phyloP scores from a whole-genome alignment of 768 basidiomycete species.

The Nidularia pulvinata region DNA sequence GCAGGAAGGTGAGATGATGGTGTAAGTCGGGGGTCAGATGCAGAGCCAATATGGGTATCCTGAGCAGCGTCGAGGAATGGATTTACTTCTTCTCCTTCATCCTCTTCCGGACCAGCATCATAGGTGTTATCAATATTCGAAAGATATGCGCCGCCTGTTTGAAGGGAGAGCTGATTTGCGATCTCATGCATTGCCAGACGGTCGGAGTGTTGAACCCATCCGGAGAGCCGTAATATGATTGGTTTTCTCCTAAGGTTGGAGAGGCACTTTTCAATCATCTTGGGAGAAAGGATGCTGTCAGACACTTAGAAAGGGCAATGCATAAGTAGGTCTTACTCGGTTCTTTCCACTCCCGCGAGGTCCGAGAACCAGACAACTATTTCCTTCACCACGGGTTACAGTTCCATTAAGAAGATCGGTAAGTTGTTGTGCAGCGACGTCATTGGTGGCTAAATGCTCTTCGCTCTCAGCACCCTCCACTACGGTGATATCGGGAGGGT shows the following conservation, averaged over 20 bases:
- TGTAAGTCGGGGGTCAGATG: slow-evolving; percentile 42
- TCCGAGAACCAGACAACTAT: slow-evolving; percentile 89
- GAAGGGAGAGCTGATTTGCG: slow-evolving; percentile 77
- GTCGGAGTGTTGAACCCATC: slow-evolving; percentile 84
- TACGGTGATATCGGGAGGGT: not conserved
- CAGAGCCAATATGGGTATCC: slow-evolving; percentile 10
- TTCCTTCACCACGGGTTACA: slow-evolving; percentile 82
- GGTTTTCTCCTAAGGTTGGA: slow-evolving; percentile 43
- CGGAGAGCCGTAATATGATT: slow-evolving; percentile 81
- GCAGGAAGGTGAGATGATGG: slow-evolving; percentile 73
- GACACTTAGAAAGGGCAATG: not conserved
- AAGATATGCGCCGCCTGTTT: slow-evolving; percentile 66
- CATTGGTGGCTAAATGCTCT: slow-evolving; percentile 42
- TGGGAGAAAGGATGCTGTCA: slow-evolving; percentile 4
- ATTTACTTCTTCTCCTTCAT: slow-evolving; percentile 39
- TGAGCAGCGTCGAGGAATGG: slow-evolving; percentile 41
- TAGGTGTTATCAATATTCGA: slow-evolving; percentile 34
- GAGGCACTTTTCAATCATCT: slow-evolving; percentile 68
- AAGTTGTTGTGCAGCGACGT: slow-evolving; percentile 55
- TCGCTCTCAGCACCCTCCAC: slow-evolving; percentile 20
- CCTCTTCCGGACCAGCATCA: slow-evolving; percentile 18
- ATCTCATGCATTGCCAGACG: slow-evolving; percentile 92
- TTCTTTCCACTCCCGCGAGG: slow-evolving; percentile 89
- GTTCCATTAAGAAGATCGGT: slow-evolving; percentile 71
- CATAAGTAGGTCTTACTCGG: slow-evolving; percentile 40